Base-by-base conservation (phyloP, 371 early-diverging fungal genomes). In the Smittium mucronatum region DNA sequence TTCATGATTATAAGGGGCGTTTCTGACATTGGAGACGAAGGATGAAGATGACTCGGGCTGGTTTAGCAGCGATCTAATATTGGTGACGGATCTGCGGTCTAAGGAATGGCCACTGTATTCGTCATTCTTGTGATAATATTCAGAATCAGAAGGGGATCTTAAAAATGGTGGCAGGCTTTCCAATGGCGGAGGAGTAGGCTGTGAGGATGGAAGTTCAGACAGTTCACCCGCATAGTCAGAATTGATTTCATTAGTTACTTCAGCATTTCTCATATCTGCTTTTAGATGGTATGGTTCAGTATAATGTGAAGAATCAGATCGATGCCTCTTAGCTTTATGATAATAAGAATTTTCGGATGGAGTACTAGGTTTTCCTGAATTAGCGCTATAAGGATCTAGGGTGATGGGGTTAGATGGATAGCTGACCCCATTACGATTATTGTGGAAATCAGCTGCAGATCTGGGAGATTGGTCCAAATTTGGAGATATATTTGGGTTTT, bases 161-260 rank as follows among this genome's bases (percentile, higher is more conserved):
- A 72, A 71, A 57, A 70, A 74, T 58, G 69, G 59, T 1, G 75
- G 76, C 29, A 76, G 71, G 0, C 76, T 77, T 35, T 74, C 78
- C 21, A 76, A 72, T 2, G 77, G 77, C 29, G 77, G 78, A 67
- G 77, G 77, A 33, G 77, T 76, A 29, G 77, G 78, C 69, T 76
- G 77, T 5, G 78, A 70, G 30, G 77, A 67, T 36, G 75, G 65
- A 0, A 77, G 70, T 58, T 72, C 78, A 0, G 78, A 77, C n/a
- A 69, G 70, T n/a, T 35, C 76, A 1, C 77, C 11, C 11, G 11
- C 31, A 30, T 33, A 30, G 47, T 47, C 47, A 47, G 47, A 47
- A 47, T 47, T 47, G 47, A 11, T 11, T 11, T 5, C 47, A 47
- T 47, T 47, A 47, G 11, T 47, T 11, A 11, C 11, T 11, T 47